Conservation (phyloP, 345 rosid genomes). For the Mercurialis annua region DNA sequence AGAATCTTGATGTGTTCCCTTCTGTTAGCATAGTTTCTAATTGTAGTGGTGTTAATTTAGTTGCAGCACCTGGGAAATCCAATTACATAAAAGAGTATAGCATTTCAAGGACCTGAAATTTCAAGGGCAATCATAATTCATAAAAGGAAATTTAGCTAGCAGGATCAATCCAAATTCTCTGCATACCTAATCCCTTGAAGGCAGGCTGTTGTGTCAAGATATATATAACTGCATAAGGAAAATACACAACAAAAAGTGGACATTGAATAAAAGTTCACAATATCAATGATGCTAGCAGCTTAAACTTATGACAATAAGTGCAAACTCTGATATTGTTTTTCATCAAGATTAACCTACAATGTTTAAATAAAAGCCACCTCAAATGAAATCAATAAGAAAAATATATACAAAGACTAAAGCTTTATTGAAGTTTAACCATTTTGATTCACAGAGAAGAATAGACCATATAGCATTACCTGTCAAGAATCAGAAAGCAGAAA, state of each 20-base stretch:
- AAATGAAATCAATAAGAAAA: too few species aligned
- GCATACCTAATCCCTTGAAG: constrained; percentile 60
- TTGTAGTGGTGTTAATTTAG: constrained; percentile 79
- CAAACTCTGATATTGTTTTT: not conserved
- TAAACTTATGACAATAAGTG: not conserved
- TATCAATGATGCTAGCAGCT: not conserved
- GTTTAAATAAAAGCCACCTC: too few species aligned
- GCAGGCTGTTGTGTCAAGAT: constrained; percentile 68
- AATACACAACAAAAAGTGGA: not conserved
- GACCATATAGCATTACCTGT: not conserved
- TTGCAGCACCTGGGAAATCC: constrained; percentile 48
- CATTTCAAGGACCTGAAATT: not conserved
- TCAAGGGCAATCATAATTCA: not conserved
- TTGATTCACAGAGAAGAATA: not conserved
- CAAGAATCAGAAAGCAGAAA: not conserved
- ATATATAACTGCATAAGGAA: constrained; percentile 53
- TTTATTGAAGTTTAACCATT: not conserved
- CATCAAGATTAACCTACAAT: not conserved
- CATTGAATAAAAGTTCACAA: not conserved
- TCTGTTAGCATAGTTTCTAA: constrained; percentile 73
- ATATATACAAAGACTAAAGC: not conserved
- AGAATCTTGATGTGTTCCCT: constrained; percentile 68
- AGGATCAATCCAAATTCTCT: not conserved
- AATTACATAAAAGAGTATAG: not conserved
- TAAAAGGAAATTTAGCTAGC: not conserved